These are phyloP conservation scores for Leptographium lundbergii DNA, from an alignment of 2,329 filamentous ascomycete species.

Conservation along the genomic window DNA sequence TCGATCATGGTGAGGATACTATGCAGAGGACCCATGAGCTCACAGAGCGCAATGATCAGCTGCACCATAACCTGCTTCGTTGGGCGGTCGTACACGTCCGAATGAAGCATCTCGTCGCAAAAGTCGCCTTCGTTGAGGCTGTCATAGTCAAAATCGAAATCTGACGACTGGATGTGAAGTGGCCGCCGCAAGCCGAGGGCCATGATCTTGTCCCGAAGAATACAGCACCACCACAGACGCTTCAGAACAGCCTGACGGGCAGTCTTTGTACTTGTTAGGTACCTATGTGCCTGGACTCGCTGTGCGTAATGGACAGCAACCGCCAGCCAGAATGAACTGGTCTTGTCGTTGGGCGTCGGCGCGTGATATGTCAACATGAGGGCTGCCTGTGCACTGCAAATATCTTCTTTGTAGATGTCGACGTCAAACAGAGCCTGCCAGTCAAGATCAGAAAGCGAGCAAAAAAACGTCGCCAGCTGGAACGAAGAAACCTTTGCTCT, in stretches of 20 bases:
- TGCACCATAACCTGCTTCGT: constrained; percentile 7
- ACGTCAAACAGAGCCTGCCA: constrained; percentile 29
- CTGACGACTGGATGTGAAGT: constrained; percentile 80
- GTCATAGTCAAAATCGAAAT: constrained; percentile 87
- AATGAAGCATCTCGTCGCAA: constrained; percentile 44
- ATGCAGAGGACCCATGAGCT: constrained; percentile 1
- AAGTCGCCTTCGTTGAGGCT: constrained; percentile 54
- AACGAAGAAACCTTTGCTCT: constrained; percentile 17
- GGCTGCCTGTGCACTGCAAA: constrained; percentile 26
- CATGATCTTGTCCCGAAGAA: constrained; percentile 85
- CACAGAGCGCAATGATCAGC: constrained; percentile 1
- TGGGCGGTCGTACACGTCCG: constrained; percentile 1
- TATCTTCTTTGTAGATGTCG: constrained; percentile 26
- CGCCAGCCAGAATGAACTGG: constrained; percentile 7
- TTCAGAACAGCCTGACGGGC: constrained; percentile 62
- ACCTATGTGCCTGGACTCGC: neutral
- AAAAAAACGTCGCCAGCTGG: constrained; percentile 16
- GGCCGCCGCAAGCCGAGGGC: constrained; percentile 87
- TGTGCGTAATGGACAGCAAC: constrained; percentile 6
- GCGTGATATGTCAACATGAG: constrained; percentile 31
- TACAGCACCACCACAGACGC: constrained; percentile 94
- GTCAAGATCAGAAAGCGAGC: constrained; percentile 26
- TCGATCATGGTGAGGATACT: neutral
- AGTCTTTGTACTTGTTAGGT: constrained; percentile 32
- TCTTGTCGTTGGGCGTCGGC: neutral